Conservation (phyloP, 257 asterid genomes). For the Solanum virginianum region DNA sequence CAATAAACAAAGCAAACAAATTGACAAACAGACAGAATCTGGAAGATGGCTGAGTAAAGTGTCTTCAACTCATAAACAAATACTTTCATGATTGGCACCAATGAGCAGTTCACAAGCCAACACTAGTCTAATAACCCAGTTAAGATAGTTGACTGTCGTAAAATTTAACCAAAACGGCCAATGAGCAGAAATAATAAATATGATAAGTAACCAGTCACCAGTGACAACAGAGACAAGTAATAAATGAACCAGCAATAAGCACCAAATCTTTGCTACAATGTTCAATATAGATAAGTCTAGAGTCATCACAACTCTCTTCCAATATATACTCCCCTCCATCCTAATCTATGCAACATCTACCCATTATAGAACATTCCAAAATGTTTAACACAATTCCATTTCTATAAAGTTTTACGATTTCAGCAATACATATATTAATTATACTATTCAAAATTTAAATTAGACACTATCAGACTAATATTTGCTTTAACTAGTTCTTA, state of each 20-base stretch:
- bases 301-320: background rate
- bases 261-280: background rate
- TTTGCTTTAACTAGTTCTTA: background rate
- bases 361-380: background rate
- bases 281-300: background rate
- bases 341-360: background rate
- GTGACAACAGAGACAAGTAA: background rate
- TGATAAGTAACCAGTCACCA: background rate
- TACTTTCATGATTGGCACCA: background rate
- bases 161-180: background rate
- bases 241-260: background rate
- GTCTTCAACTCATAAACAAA: background rate
- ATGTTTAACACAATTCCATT: background rate
- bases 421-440: background rate
- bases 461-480: background rate
- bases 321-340: background rate
- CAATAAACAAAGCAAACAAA: background rate
- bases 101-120: background rate
- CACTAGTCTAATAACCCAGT: background rate
- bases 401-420: background rate
- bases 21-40: background rate
- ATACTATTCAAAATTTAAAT: background rate
- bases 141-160: background rate
- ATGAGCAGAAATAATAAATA: background rate
- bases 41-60: background rate